A percentile compares a stretch with the other conserved stretches of the same genome.
These are phyloP conservation scores for Fusarium nisikadoi DNA, from an alignment of 2,329 filamentous ascomycete genomes.

Conservation along the genomic window DNA sequence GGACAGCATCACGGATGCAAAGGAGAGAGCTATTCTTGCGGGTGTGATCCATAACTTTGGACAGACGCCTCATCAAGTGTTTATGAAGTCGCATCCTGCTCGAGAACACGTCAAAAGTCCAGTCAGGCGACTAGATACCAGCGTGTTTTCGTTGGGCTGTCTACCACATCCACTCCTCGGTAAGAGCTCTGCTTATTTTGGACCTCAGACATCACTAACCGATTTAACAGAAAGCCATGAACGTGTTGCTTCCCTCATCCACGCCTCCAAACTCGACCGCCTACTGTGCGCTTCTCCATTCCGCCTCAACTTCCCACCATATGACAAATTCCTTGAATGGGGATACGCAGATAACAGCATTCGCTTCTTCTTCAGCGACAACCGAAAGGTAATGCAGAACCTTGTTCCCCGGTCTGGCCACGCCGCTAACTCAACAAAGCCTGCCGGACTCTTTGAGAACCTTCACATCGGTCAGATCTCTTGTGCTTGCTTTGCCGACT, in stretches of 20 bases:
- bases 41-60: constrained; percentile 99
- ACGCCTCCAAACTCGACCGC: constrained; percentile 82
- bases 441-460: constrained; percentile 91
- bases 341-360: constrained; percentile 93
- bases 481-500: constrained; percentile 85
- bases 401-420: constrained; percentile 1
- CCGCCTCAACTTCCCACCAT: constrained; percentile 87
- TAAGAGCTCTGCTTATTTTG: constrained; percentile 45
- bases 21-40: constrained; percentile 88
- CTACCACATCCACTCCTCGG: constrained; percentile 81
- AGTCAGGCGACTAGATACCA: constrained; percentile 78
- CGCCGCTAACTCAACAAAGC: constrained; percentile 51
- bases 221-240: constrained; percentile 72
- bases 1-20: constrained; percentile 87
- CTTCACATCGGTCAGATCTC: constrained; percentile 92
- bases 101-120: constrained; percentile 75
- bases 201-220: neutral
- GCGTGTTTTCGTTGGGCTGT: constrained; percentile 78
- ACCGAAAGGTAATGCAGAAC: constrained; percentile 68
- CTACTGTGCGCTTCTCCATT: constrained; percentile 86
- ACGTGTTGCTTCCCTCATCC: constrained; percentile 80
- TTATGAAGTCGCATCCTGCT: constrained; percentile 81
- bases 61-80: constrained; percentile 96
- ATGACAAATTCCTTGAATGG: constrained; percentile 95
- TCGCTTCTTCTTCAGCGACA: constrained; percentile 88